Conservation (phyloP, 2,329 filamentous ascomycete genomes). For the Fusarium sp. region DNA sequence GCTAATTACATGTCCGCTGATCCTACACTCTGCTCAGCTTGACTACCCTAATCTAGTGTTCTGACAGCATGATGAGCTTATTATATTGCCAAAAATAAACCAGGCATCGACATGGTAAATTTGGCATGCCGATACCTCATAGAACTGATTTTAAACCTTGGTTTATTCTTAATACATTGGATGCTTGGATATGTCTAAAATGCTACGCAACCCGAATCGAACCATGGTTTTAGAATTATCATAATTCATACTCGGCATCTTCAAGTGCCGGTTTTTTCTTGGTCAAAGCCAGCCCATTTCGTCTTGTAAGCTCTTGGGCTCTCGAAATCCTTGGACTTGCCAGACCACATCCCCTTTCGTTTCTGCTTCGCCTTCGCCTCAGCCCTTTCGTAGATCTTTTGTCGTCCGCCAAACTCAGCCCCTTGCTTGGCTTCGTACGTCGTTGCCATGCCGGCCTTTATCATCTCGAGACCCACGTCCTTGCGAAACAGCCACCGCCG, state of each 20-base stretch:
- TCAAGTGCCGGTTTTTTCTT: slow-evolving; percentile 32
- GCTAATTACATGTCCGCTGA: not conserved
- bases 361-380: slow-evolving; percentile 73
- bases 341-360: slow-evolving; percentile 80
- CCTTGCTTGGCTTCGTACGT: slow-evolving; percentile 94
- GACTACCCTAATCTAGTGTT: not conserved
- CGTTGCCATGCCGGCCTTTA: slow-evolving; percentile 84
- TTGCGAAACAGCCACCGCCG: slow-evolving; percentile 73
- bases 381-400: slow-evolving; percentile 70
- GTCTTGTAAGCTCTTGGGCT: slow-evolving; percentile 90
- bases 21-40: not conserved
- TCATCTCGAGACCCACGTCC: slow-evolving; percentile 91
- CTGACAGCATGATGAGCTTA: not conserved
- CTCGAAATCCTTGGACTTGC: slow-evolving; percentile 72
- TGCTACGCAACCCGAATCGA: slow-evolving; percentile 8
- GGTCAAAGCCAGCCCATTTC: slow-evolving; percentile 43
- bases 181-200: slow-evolving; percentile 4
- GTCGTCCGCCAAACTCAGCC: slow-evolving; percentile 83
- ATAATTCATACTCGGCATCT: slow-evolving; percentile 5
- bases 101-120: not conserved
- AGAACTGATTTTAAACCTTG: not conserved
- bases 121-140: not conserved
- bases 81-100: slow-evolving; percentile 10
- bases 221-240: not conserved
- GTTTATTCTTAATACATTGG: not conserved